These are phyloP conservation scores for Inga laurina DNA, from an alignment of 306 rosid genomes.

Conservation along the genomic window DNA sequence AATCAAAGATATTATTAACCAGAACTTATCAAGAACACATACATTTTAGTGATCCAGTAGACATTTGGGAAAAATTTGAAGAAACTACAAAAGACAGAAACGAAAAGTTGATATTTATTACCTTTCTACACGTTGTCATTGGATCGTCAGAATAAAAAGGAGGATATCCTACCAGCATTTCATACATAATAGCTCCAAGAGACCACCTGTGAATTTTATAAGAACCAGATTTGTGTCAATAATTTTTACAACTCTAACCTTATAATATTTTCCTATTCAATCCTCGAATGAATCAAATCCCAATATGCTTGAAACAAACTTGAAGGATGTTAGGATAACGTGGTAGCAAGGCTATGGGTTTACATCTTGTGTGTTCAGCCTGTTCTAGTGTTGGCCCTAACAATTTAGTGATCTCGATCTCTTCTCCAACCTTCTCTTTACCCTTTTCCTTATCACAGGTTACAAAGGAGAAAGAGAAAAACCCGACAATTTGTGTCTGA, in stretches of 20 bases:
- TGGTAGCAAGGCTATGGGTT: background rate
- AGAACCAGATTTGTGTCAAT: conserved; percentile 22
- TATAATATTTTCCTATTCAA: background rate
- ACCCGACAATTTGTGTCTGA: background rate
- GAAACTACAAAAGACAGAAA: background rate
- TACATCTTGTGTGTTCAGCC: background rate
- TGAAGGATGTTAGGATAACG: background rate
- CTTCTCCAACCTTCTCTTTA: background rate
- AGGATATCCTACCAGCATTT: conserved; percentile 98
- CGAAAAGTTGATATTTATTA: conserved; percentile 33
- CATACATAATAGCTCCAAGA: conserved; percentile 99
- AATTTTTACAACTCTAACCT: background rate
- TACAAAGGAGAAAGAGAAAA: background rate
- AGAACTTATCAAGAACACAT: conserved; percentile 4
- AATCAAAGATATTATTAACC: background rate
- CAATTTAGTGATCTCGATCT: background rate
- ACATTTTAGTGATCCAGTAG: conserved; percentile 21
- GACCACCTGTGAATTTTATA: conserved; percentile 78
- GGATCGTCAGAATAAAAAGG: conserved; percentile 99
- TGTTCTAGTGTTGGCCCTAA: background rate
- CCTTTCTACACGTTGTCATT: conserved; percentile 98
- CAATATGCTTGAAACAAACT: background rate
- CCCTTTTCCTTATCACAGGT: background rate
- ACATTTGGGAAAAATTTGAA: background rate
- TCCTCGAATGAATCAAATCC: conserved; percentile 10